Base-by-base conservation (phyloP, 345 rosid species). In the Corymbia maculata region DNA sequence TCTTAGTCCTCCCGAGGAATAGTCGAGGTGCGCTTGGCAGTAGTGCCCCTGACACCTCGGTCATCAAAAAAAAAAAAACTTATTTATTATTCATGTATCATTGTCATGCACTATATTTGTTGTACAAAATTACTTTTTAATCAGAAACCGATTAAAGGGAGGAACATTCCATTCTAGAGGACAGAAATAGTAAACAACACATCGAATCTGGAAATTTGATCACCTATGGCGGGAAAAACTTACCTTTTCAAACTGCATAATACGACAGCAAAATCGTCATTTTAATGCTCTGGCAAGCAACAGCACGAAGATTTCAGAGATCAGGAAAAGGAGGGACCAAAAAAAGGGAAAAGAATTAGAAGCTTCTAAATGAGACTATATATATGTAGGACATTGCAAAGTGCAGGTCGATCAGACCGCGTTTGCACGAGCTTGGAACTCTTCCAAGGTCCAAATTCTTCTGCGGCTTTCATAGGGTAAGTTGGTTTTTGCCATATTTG, bases 51-150 rank as follows among this genome's bases (percentile, higher is more conserved):
- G n/a, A n/a, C n/a, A n/a, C n/a, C n/a, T n/a, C n/a, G n/a, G n/a
- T n/a, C n/a, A n/a, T n/a, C n/a, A n/a, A n/a, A n/a, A n/a, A n/a
- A n/a, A n/a, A n/a, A n/a, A n/a, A n/a, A n/a, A n/a, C n/a, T 51
- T 4, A 51, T 51, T 13, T 51, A 51, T 51, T 51, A 51, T 52
- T 57, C 16, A 2, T 3, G 28, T 0, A 4, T n/a, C 66, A 26
- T 6, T 24, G 0, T 59, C 13, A 10, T 24, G n/a, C 24, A 24
- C 7, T 5, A 59, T 0, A 1, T 26, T 9, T 4, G 28, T 5
- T 6, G 1, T 9, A 59, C 26, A 26, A 59, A 59, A 11, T 59
- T 55, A 55, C 30, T 12, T 13, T 26, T 28, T 3, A 11, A 24
- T 21, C 2, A 21, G 9, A 13, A 64, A n/a, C 17, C 4, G 36